Base-by-base conservation (phyloP, 2,329 filamentous ascomycete genomes). In the Reticulascus tulasneorum region DNA sequence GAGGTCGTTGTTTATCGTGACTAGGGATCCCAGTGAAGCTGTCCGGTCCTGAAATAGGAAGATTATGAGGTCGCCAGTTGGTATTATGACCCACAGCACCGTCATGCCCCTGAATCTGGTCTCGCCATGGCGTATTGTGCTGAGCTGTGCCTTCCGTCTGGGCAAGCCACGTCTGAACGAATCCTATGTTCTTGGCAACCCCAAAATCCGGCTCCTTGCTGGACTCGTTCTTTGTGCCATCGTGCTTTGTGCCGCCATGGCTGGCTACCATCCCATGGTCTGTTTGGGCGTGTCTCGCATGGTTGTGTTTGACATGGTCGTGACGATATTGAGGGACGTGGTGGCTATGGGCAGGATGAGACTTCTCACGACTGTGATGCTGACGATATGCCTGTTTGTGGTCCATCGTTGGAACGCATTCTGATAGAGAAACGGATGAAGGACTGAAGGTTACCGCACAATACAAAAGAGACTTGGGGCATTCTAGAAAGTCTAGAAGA, bases 101-200 rank as follows among this genome's bases (percentile, higher is more conserved):
- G 11, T 22, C 18, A 15, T 16, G 27, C 22, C 15, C 21, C 22
- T 32, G 23, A n/a, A 17, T 25, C 5, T 22, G 11, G 17, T 19
- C 9, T 9, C 10, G 5, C 7, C 25, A 18, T 6, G 7, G 23
- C n/a, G 17, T 11, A 16, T 24, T 12, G 12, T 15, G 21, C 18
- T 18, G 18, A 33, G 17, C n/a, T 1, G 22, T 10, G 7, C 29
- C 40, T 27, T n/a, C 9, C 22, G 28, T 26, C 32, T 40, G n/a
- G 21, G 21, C 18, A 19, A 42, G 40, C 40, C 40, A 42, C 16
- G 25, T 29, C 24, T 42, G 32, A 19, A 42, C 33, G 11, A 40
- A 10, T 8, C 24, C 23, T 13, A 16, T 17, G 15, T 3, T 27
- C 23, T 11, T 29, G 18, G 8, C 15, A 17, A 12, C 11, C 4